phyloP scores from a whole-genome alignment of 1,284 basidiomycete species.

The Cystobasidium pallidum region DNA sequence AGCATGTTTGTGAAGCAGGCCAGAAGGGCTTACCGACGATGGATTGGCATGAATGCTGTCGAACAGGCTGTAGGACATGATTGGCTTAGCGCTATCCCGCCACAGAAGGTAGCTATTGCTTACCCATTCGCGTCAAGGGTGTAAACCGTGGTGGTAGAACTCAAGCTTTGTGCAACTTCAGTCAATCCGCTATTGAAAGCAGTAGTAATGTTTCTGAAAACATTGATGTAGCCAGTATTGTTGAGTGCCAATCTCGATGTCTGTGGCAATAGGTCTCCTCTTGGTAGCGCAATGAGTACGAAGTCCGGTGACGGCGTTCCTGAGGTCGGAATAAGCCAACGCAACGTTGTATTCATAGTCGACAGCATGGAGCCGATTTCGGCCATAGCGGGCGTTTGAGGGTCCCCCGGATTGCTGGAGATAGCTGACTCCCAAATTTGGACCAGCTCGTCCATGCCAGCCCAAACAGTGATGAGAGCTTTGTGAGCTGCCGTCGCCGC shows the following conservation, averaged over 20 bases:
- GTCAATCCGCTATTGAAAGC: conserved; percentile 27
- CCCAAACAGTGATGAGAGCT: conserved; percentile 36
- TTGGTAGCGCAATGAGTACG: conserved; percentile 24
- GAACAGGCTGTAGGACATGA: conserved; percentile 7
- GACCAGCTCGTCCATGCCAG: conserved; percentile 21
- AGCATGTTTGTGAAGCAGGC: not conserved
- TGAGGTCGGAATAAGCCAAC: conserved; percentile 37
- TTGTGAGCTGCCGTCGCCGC: conserved; percentile 34
- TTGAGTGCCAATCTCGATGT: conserved; percentile 15
- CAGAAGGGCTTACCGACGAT: conserved; percentile 1
- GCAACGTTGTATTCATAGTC: conserved; percentile 18
- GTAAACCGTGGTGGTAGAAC: conserved; percentile 28
- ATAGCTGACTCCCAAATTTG: conserved; percentile 5
- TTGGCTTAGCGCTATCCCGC: not conserved
- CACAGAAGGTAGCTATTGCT: not conserved
- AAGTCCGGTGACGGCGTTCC: conserved; percentile 21
- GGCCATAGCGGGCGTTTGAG: conserved; percentile 10
- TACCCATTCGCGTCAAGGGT: conserved; percentile 35
- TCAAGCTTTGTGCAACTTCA: conserved; percentile 8
- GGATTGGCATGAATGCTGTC: conserved; percentile 29
- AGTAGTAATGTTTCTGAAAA: conserved; percentile 36
- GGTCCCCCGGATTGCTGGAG: conserved; percentile 23
- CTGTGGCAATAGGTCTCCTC: conserved; percentile 33
- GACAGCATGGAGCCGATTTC: conserved; percentile 24
- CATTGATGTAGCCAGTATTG: conserved; percentile 24